Conservation (phyloP, 768 basidiomycete genomes). For the Cystofilobasidium ferigula region DNA sequence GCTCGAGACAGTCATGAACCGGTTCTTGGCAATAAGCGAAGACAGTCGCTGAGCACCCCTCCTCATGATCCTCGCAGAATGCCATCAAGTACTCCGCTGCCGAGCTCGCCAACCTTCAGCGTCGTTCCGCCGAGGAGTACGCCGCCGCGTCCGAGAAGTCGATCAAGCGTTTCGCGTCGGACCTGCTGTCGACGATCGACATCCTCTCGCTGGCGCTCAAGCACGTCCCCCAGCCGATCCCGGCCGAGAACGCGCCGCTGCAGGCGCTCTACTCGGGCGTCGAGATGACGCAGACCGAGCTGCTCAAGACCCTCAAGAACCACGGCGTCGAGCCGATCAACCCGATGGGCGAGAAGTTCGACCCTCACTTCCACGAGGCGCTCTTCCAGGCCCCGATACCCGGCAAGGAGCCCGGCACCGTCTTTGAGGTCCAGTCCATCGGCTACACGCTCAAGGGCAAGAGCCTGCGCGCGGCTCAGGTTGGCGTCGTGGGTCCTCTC, state of each 20-base stretch:
- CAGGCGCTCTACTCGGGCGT: slow-evolving; percentile 66
- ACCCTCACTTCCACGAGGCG: slow-evolving; percentile 92
- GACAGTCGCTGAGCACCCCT: too few species aligned
- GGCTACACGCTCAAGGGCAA: slow-evolving; percentile 93
- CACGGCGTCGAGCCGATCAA: slow-evolving; percentile 87
- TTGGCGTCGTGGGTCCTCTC: slow-evolving; percentile 60
- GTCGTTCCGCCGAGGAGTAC: slow-evolving; percentile 71
- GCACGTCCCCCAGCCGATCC: slow-evolving; percentile 47
- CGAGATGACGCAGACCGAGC: slow-evolving; percentile 76
- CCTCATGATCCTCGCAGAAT: slow-evolving; percentile 45
- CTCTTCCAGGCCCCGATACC: slow-evolving; percentile 69
- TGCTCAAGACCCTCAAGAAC: slow-evolving; percentile 79
- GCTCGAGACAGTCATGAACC: not conserved
- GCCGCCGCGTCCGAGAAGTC: slow-evolving; percentile 87
- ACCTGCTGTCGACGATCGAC: slow-evolving; percentile 74
- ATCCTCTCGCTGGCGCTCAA: slow-evolving; percentile 68
- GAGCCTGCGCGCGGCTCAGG: slow-evolving; percentile 85
- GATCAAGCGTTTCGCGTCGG: slow-evolving; percentile 70
- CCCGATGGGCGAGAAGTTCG: slow-evolving; percentile 81
- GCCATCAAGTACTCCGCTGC: slow-evolving; percentile 85
- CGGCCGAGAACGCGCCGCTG: slow-evolving; percentile 43
- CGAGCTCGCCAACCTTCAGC: slow-evolving; percentile 89
- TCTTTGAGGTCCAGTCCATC: slow-evolving; percentile 78
- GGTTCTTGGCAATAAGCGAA: too few species aligned
- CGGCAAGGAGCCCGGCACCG: slow-evolving; percentile 73